Conservation (phyloP, 805 yeast genomes). For the Candida morakotiae region DNA sequence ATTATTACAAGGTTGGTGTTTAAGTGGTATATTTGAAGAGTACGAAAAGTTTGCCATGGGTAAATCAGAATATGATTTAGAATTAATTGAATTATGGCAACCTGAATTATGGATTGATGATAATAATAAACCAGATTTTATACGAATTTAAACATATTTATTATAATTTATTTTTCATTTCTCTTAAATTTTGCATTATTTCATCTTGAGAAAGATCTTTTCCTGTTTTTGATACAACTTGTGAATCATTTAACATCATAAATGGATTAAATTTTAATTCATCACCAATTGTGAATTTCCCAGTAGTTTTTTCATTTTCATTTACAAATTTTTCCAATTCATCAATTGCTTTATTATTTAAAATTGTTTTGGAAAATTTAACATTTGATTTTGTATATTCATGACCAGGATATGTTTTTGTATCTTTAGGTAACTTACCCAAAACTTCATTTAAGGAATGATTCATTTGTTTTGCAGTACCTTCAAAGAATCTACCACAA, state of each 20-base stretch:
- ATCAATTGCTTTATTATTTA: slow-evolving; percentile 51
- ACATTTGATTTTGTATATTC: slow-evolving; percentile 88
- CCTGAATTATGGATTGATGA: slow-evolving; percentile 51
- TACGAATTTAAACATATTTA: slow-evolving; percentile 25
- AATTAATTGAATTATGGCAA: slow-evolving; percentile 80
- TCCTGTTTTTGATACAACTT: slow-evolving; percentile 58
- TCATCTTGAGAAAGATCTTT: slow-evolving; percentile 34
- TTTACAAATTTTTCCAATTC: slow-evolving; percentile 48
- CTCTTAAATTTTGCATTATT: slow-evolving; percentile 71
- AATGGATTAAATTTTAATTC: slow-evolving; percentile 86
- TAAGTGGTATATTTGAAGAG: slow-evolving; percentile 90
- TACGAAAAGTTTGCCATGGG: slow-evolving; percentile 91
- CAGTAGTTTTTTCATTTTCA: slow-evolving; percentile 73
- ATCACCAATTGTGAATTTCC: slow-evolving; percentile 77
- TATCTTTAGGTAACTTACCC: slow-evolving; percentile 59
- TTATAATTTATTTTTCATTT: slow-evolving; percentile 59
- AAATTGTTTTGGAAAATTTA: slow-evolving; percentile 65
- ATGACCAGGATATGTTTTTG: slow-evolving; percentile 88
- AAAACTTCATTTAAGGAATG: slow-evolving; percentile 56
- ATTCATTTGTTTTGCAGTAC: slow-evolving; percentile 79
- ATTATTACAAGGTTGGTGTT: slow-evolving; percentile 86
- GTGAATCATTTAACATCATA: slow-evolving; percentile 69
- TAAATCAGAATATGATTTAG: slow-evolving; percentile 88
- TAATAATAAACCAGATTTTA: slow-evolving; percentile 60
- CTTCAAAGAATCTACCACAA: slow-evolving; percentile 96